phyloP scores from a whole-genome alignment of 495 filamentous ascomycete genomes.

The Acidomyces sp. region DNA sequence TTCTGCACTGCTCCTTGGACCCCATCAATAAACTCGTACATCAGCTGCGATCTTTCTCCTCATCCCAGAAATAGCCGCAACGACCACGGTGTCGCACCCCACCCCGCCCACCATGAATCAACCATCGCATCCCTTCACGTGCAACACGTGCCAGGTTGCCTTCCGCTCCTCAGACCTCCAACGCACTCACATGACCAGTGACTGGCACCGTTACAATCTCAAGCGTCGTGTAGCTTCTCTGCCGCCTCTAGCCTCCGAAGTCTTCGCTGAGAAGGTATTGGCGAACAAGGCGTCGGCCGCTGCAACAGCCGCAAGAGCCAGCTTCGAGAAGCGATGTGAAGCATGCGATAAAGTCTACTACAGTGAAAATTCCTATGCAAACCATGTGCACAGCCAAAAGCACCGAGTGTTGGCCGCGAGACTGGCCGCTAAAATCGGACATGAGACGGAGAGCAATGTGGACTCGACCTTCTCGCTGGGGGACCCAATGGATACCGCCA shows the following conservation, averaged over 20 bases:
- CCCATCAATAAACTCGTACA: no score
- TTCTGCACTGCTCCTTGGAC: no score
- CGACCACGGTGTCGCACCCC: no score
- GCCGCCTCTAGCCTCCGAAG: conserved; percentile 80
- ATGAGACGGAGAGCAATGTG: conserved; percentile 50
- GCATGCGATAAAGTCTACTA: conserved; percentile 86
- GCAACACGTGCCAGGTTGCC: conserved; percentile 94
- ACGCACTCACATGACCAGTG: conserved; percentile 61
- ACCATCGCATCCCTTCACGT: conserved; percentile 76
- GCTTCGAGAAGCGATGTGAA: conserved; percentile 71
- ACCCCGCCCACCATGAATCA: neutral
- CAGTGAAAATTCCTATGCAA: conserved; percentile 88
- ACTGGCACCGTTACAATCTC: conserved; percentile 65
- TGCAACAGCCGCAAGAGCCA: conserved; percentile 74
- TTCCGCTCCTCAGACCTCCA: conserved; percentile 91
- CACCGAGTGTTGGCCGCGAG: conserved; percentile 58
- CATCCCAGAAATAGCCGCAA: no score
- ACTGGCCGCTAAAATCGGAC: conserved; percentile 25
- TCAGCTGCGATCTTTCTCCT: no score
- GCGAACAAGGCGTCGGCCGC: conserved; percentile 72
- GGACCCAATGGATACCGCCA: conserved; percentile 50
- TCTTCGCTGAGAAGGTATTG: conserved; percentile 94
- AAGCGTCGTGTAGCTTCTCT: conserved; percentile 88
- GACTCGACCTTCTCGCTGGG: conserved; percentile 86
- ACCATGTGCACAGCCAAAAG: conserved; percentile 84